phyloP scores from a whole-genome alignment of 352 stramenopile species.

The Phytophthora palmivora region DNA sequence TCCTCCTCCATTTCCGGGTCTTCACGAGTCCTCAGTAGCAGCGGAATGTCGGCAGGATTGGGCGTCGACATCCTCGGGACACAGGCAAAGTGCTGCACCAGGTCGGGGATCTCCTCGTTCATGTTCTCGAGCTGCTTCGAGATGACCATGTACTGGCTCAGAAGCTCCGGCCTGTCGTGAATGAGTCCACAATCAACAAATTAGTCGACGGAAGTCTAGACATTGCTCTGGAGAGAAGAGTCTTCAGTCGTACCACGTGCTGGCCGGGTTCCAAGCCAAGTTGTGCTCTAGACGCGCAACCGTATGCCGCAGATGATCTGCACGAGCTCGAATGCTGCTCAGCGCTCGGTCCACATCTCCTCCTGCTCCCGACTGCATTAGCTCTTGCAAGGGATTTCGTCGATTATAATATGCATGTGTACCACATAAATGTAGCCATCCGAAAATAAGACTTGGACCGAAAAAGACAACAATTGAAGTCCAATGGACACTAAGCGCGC shows the following conservation, averaged over 20 bases:
- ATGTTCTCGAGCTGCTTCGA: conserved; percentile 91
- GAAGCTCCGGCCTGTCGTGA: conserved; percentile 66
- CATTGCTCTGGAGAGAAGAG: neutral
- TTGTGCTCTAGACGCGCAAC: conserved; percentile 80
- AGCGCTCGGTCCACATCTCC: conserved; percentile 80
- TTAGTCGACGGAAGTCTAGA: too few relatives aligned
- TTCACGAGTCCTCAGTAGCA: conserved; percentile 82
- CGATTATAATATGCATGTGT: too few relatives aligned
- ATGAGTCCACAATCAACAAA: neutral
- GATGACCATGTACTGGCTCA: conserved; percentile 90
- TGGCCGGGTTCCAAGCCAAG: conserved; percentile 80
- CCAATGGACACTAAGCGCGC: conserved; percentile 17
- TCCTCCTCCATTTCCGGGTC: conserved; percentile 88
- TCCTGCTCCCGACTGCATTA: conserved; percentile 50
- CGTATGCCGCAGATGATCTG: conserved; percentile 83
- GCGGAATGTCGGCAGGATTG: conserved; percentile 77
- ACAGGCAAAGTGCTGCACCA: conserved; percentile 87
- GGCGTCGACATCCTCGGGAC: conserved; percentile 85
- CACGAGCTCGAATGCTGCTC: conserved; percentile 80
- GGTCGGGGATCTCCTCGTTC: conserved; percentile 87
- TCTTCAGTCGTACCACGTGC: conserved; percentile 58
- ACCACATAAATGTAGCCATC: too few relatives aligned
- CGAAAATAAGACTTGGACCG: too few relatives aligned
- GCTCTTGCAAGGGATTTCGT: neutral
- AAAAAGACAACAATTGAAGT: conserved; percentile 19